Conservation (phyloP, 441 rosid species). For the Adansonia gregorii region DNA sequence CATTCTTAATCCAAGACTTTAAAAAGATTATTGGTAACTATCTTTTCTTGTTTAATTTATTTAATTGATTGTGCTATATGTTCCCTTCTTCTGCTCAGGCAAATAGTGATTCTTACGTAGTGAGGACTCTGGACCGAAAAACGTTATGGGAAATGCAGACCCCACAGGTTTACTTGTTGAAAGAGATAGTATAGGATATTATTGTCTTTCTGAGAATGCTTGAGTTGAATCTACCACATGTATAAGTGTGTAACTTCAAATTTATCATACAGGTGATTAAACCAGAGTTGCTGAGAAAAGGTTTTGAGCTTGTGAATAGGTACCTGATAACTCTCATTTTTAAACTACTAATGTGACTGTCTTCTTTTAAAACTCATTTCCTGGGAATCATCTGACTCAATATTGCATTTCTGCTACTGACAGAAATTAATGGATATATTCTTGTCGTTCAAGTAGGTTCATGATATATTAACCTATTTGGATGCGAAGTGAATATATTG, state of each 20-base stretch:
- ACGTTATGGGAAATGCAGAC: conserved; percentile 99
- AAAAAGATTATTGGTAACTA: not conserved
- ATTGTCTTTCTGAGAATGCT: not conserved
- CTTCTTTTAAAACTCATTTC: not conserved
- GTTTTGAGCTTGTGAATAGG: conserved; percentile 91
- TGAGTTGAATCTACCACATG: conserved; percentile 13
- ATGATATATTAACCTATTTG: not conserved
- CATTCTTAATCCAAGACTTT: not conserved
- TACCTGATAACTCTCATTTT: conserved; percentile 31
- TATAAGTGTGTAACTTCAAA: not conserved
- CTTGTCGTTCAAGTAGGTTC: not conserved
- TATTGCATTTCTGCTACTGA: not conserved
- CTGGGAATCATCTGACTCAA: not conserved
- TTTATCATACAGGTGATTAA: conserved; percentile 65
- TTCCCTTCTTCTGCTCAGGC: conserved; percentile 49
- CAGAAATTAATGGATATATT: not conserved
- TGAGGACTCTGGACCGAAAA: conserved; percentile 82
- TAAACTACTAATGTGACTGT: not conserved
- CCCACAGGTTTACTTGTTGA: conserved; percentile 66
- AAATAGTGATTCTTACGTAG: conserved; percentile 70
- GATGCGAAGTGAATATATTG: not conserved
- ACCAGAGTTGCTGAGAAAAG: conserved; percentile 74
- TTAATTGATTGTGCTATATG: not conserved
- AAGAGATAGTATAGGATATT: conserved; percentile 12
- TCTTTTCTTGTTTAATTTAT: not conserved